Base-by-base conservation (phyloP, 192 early-diverging fungal genomes). In the Phlyctochytrium arcticum region DNA sequence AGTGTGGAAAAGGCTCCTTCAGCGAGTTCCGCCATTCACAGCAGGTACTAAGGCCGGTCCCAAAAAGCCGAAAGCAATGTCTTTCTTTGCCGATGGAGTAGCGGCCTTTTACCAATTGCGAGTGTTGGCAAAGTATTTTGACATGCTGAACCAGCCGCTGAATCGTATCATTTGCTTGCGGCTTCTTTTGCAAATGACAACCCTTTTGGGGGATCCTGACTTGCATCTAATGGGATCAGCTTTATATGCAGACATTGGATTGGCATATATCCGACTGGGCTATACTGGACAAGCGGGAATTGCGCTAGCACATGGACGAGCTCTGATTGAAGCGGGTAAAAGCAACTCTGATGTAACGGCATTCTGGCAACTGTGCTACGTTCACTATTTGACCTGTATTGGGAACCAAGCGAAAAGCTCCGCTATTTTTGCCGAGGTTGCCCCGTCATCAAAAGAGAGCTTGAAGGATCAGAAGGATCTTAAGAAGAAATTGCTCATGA, bases 221-320 rank as follows among this genome's bases (percentile, higher is more conserved):
- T 47, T 64, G 30, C 24, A 50, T 17, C 29, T 69, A 88, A 81
- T 82, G 34, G 65, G 75, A 9, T 68, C 79, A 0, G n/a, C 60
- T 32, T 71, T 74, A 6, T 83, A 72, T 27, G 61, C 74, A 8
- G 65, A 73, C 5, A 81, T 91, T 30, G 82, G 79, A 12, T 54
- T 73, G 15, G 75, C 74, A 1, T 91, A 90, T 60, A 48, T 83
- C 5, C 67, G 65, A 17, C 53, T 92, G 7, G 90, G 90, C 7
- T 90, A 92, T 68, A 85, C 88, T 4, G 89, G 87, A 3, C 87
- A 88, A 66, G 86, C 88, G 5, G 81, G 80, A 12, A 56, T 75
- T 17, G 81, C 85, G 2, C 75, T 87, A 30, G 58, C 70, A 21
- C 75, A 82, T 31, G 80, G 75, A 6, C 75, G 82, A 37, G 59